Evolutionary conservation across 768 basidiomycete genomes (phyloP).

Genomic region (Lactarius deliciosus): DNA sequence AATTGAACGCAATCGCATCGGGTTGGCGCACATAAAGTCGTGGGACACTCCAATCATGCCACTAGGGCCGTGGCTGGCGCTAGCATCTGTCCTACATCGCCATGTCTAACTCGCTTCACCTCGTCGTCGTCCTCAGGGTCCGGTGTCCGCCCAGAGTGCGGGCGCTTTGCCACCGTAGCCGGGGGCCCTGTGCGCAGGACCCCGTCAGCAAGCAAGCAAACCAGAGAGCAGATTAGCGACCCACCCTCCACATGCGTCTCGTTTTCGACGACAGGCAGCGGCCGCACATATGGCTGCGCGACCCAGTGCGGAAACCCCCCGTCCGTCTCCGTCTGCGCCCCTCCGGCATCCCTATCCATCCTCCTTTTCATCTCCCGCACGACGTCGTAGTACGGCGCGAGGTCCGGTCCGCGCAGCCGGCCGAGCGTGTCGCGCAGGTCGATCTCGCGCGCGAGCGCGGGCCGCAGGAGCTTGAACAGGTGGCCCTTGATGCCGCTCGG

Average conservation of each 20-base stretch:
- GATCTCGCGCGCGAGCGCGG: conserved; percentile 60
- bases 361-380: conserved; percentile 58
- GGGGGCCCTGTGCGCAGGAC: background rate
- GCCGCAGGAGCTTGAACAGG: conserved; percentile 88
- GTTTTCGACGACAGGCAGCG: conserved; percentile 26
- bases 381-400: conserved; percentile 47
- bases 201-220: background rate
- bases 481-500: conserved; percentile 86
- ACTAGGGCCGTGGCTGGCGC: background rate
- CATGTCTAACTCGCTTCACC: conserved; percentile 12
- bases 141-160: background rate
- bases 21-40: background rate
- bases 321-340: conserved; percentile 46
- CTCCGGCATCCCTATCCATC: conserved; percentile 54
- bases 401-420: conserved; percentile 36
- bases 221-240: background rate
- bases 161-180: background rate
- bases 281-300: conserved; percentile 68
- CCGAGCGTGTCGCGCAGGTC: conserved; percentile 78
- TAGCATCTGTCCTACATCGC: background rate
- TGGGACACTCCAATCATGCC: background rate
- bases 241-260: conserved; percentile 11
- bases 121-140: conserved; percentile 9
- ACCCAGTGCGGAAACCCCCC: conserved; percentile 65
- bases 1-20: background rate